phyloP scores from a whole-genome alignment of 371 early-diverging fungal genomes.

The Syncephalastrum monosporum region DNA sequence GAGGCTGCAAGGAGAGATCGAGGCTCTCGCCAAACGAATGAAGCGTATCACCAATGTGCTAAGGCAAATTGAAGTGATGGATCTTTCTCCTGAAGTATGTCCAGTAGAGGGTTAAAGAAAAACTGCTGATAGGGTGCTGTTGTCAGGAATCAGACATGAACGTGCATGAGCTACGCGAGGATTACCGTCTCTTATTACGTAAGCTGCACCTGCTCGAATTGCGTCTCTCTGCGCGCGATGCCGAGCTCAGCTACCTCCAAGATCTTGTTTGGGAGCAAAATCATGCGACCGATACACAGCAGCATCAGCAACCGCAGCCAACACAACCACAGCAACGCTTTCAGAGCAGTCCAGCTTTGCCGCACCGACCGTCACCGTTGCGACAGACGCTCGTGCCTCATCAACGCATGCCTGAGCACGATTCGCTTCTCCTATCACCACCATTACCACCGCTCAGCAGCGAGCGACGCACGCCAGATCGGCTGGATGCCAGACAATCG shows the following conservation, averaged over 20 bases:
- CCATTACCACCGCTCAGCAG: no score
- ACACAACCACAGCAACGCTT: conserved; percentile 9
- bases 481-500: conserved; percentile 31
- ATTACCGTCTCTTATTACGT: conserved; percentile 22
- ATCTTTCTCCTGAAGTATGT: conserved; percentile 17
- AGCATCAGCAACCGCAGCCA: not conserved
- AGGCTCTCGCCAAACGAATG: conserved; percentile 19
- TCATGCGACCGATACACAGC: not conserved
- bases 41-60: conserved; percentile 23
- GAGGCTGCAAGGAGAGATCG: conserved; percentile 13
- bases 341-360: not conserved
- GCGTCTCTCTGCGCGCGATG: conserved; percentile 39
- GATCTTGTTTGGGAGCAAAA: conserved; percentile 15
- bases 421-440: not conserved
- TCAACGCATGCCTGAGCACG: conserved; percentile 5
- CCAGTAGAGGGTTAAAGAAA: not conserved
- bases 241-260: conserved; percentile 36
- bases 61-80: conserved; percentile 26
- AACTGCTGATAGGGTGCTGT: not conserved
- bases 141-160: conserved; percentile 7
- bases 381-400: not conserved
- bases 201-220: conserved; percentile 36
- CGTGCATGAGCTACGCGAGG: conserved; percentile 20
- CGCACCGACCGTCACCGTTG: not conserved
- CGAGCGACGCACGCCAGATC: conserved; percentile 20